Evolutionary conservation across 1,284 basidiomycete species (phyloP), one percentile per base, ranked within the genome.

Genomic region (Gomphus sp.): DNA sequence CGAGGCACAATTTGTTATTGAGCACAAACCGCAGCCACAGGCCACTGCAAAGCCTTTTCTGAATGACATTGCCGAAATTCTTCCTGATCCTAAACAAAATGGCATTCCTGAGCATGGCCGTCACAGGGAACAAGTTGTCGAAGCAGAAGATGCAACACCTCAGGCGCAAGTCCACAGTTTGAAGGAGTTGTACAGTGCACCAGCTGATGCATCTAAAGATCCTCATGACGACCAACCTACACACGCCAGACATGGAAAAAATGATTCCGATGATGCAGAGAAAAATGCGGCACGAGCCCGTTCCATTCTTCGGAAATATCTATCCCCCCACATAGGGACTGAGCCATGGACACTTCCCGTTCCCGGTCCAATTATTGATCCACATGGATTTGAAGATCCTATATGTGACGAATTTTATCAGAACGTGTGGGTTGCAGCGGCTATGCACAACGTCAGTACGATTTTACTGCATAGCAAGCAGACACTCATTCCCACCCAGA

Each of bases 401-500:
- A 77, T 97, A 33, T 82, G 78, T 64, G 90, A 93, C 62, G 74
- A 71, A 51, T 97, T 97, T 70, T 97, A 91, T 90, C 89, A 89
- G 67, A 79, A 89, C 62, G 80, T 91, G 49, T 98, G 95, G 94
- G 78, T 91, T 5, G 85, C 91, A 4, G 82, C 82, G 56, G 91
- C 92, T 2, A 81, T 84, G 50, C 85, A 91, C 66, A 96, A 95
- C 68, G 91, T 93, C 57, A 64, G 87, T 75, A n/a, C 16, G 60
- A 62, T 51, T 51, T n/a, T 8, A 6, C 49, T 44, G 58, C 52
- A 54, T 61, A 37, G 44, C 12, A 31, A 55, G 62, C 56, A 34
- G 56, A 37, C 28, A 45, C 41, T 60, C 54, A 55, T 62, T 60
- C 16, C 63, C 60, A 31, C 67, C 52, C 62, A 96, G 89, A 98